Evolutionary conservation across 768 basidiomycete genomes (phyloP).

Genomic region (Omphalotus guepiniiformis): DNA sequence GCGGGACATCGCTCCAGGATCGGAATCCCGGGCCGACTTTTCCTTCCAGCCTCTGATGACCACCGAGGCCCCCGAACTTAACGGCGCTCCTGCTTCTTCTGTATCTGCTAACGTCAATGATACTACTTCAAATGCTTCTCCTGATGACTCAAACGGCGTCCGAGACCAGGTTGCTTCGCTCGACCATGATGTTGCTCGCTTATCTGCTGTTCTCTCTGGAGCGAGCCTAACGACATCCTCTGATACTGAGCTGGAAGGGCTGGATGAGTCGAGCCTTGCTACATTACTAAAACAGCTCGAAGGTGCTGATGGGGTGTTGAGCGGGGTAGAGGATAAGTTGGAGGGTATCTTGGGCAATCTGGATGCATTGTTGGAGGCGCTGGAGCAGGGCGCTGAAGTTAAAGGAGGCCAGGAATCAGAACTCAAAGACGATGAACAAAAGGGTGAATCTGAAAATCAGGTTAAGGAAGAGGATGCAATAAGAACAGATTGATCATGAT

Average conservation of each 20-base stretch:
- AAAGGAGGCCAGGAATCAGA: too few relatives aligned
- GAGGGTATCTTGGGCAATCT: constrained; percentile 1
- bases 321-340: constrained; percentile 7
- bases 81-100: too few relatives aligned
- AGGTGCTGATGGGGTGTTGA: constrained; percentile 1
- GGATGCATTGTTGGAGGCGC: constrained; percentile 3
- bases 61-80: too few relatives aligned
- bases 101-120: too few relatives aligned
- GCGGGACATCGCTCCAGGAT: too few relatives aligned
- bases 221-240: not conserved
- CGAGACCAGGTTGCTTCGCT: not conserved
- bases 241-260: not conserved
- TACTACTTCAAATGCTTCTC: too few relatives aligned
- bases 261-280: not conserved
- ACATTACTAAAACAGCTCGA: constrained; percentile 5
- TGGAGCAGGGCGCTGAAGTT: constrained; percentile 2
- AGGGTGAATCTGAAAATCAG: too few relatives aligned
- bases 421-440: too few relatives aligned
- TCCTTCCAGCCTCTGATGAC: too few relatives aligned
- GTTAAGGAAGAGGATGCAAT: too few relatives aligned
- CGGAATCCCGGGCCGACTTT: too few relatives aligned
- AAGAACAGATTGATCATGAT: too few relatives aligned
- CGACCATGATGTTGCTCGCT: not conserved
- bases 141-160: constrained; percentile 3
- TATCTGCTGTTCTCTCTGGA: not conserved